Evolutionary conservation across 495 filamentous ascomycete genomes (phyloP).

Genomic region (Podospora appendiculata): DNA sequence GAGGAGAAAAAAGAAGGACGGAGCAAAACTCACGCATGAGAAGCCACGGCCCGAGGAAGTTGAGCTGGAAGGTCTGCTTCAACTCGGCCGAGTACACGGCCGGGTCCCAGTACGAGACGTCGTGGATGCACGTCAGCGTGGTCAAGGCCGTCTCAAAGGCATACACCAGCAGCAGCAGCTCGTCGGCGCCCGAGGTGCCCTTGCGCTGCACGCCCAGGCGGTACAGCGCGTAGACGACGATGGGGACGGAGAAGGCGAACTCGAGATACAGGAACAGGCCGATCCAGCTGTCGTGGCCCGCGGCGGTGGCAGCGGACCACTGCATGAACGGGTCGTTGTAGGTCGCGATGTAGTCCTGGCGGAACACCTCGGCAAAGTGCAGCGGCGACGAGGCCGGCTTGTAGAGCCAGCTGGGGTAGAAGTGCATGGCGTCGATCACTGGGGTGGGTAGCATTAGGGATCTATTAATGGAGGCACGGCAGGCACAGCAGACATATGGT

Average conservation of each 20-base stretch:
- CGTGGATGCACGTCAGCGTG: slow-evolving; percentile 57
- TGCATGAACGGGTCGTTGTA: slow-evolving; percentile 75
- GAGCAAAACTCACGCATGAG: slow-evolving; percentile 53
- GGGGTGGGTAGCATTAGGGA: no score
- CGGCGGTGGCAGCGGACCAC: slow-evolving; percentile 37
- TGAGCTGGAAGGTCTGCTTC: slow-evolving; percentile 40
- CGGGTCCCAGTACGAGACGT: slow-evolving; percentile 42
- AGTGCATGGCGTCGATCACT: slow-evolving; percentile 60
- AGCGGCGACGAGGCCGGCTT: slow-evolving; percentile 30
- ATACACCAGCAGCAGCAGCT: slow-evolving; percentile 61
- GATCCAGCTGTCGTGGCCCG: slow-evolving; percentile 54
- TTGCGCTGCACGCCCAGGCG: slow-evolving; percentile 15
- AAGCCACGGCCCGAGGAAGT: slow-evolving; percentile 66
- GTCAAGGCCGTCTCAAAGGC: slow-evolving; percentile 64
- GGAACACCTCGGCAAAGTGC: slow-evolving; percentile 42
- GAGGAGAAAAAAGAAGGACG: neutral
- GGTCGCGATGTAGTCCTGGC: slow-evolving; percentile 55
- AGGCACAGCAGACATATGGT: neutral
- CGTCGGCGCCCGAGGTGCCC: slow-evolving; percentile 41
- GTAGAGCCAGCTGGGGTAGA: slow-evolving; percentile 52
- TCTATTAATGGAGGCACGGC: neutral
- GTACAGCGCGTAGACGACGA: slow-evolving; percentile 51
- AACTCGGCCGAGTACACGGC: slow-evolving; percentile 39
- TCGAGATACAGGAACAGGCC: slow-evolving; percentile 61
- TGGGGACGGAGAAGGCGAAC: slow-evolving; percentile 57